Conservation (phyloP, 2,329 filamentous ascomycete genomes). For the Paraphoma sp. region DNA sequence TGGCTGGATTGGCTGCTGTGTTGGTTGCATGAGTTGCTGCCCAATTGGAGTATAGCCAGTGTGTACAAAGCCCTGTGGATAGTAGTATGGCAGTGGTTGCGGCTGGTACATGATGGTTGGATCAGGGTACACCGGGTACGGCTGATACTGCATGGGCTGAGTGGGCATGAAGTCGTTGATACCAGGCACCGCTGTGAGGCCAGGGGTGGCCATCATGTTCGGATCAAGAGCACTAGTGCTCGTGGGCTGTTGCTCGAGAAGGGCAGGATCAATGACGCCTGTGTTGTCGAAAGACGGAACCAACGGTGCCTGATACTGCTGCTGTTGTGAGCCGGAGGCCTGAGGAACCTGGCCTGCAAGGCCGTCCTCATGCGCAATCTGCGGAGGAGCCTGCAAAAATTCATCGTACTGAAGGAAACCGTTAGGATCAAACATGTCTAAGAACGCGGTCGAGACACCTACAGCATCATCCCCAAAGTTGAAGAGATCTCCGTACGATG, state of each 20-base stretch:
- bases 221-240: not conserved
- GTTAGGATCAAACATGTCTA: not conserved
- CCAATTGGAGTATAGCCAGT: not conserved
- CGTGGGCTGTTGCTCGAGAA: not conserved
- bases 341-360: not conserved
- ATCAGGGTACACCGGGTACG: not conserved
- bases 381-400: not conserved
- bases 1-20: not conserved
- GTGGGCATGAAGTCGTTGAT: not conserved
- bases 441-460: not conserved
- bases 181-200: constrained; percentile 3
- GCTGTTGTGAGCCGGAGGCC: not conserved
- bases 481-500: not conserved
- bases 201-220: not conserved
- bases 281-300: not conserved
- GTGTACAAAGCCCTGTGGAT: not conserved
- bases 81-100: not conserved
- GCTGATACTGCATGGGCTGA: not conserved
- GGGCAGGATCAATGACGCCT: not conserved
- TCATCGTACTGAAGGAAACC: not conserved
- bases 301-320: not conserved
- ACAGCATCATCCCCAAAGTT: not conserved
- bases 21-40: not conserved
- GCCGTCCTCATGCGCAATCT: no score
- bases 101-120: not conserved